These are phyloP conservation scores for Albatrellus sp. DNA, from an alignment of 1,284 basidiomycete species.

Conservation along the genomic window DNA sequence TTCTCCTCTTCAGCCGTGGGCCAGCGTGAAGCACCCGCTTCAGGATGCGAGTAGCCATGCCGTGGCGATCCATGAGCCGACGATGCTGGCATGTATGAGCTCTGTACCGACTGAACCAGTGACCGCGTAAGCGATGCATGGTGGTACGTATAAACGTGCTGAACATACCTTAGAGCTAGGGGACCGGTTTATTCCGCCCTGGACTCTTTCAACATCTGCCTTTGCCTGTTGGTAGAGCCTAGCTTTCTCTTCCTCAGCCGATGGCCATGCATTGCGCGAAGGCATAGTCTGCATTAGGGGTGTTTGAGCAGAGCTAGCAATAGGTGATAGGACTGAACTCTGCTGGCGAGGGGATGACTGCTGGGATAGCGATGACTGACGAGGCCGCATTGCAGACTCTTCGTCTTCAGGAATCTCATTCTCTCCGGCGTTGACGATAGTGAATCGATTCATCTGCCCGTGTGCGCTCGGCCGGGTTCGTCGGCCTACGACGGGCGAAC, in stretches of 20 bases:
- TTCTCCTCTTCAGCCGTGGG: conserved; percentile 65
- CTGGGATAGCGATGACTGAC: not conserved
- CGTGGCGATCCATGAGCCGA: conserved; percentile 2
- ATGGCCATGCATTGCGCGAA: conserved; percentile 24
- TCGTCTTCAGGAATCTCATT: conserved; percentile 16
- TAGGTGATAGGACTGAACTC: too few species aligned
- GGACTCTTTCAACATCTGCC: conserved; percentile 43
- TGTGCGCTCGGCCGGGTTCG: conserved; percentile 11
- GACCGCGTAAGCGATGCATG: not conserved
- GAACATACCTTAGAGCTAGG: conserved; percentile 11
- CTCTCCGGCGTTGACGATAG: conserved; percentile 24
- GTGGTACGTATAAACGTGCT: not conserved
- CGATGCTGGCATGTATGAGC: not conserved
- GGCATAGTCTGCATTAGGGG: too few species aligned
- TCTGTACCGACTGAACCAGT: not conserved
- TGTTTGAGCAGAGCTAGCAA: too few species aligned
- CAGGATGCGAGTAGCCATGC: too few species aligned
- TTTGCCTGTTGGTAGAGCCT: conserved; percentile 55
- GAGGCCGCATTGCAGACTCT: not conserved
- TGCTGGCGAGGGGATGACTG: not conserved
- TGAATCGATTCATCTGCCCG: conserved; percentile 18
- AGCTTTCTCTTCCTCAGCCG: conserved; percentile 57
- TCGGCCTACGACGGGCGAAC: not conserved
- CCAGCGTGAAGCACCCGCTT: conserved; percentile 25
- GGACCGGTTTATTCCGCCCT: conserved; percentile 24